A percentile compares a stretch with the other conserved stretches of the same genome.
These are phyloP conservation scores for Stereocaulon alpinum DNA, from an alignment of 495 filamentous ascomycete species.

Conservation along the genomic window DNA sequence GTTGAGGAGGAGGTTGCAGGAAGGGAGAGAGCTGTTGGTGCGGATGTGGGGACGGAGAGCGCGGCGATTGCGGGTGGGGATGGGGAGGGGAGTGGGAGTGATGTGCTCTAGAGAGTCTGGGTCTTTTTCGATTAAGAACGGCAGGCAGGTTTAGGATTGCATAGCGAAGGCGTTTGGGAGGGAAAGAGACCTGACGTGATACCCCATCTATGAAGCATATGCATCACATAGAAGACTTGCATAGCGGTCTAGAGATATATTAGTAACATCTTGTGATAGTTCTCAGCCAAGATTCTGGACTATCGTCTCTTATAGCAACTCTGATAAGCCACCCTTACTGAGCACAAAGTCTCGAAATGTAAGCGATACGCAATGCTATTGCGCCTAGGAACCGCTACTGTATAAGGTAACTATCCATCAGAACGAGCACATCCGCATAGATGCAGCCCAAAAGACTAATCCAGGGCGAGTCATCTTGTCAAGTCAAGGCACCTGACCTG, in stretches of 20 bases:
- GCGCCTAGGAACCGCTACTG: too few species aligned
- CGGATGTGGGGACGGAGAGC: conserved; percentile 24
- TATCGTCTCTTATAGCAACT: too few species aligned
- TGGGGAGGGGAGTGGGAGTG: conserved; percentile 9
- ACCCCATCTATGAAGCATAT: conserved; percentile 7
- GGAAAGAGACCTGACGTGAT: not conserved
- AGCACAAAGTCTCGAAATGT: too few species aligned
- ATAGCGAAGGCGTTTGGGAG: conserved; percentile 44
- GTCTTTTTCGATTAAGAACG: not conserved
- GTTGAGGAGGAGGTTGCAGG: conserved; percentile 62
- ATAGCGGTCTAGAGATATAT: not conserved
- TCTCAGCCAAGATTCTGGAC: not conserved
- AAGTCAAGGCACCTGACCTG: too few species aligned
- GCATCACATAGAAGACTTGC: not conserved
- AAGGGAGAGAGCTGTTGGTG: conserved; percentile 27
- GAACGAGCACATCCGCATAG: too few species aligned
- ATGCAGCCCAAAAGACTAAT: too few species aligned
- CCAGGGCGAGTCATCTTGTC: too few species aligned
- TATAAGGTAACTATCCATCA: too few species aligned
- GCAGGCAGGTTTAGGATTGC: conserved; percentile 17
- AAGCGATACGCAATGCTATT: too few species aligned
- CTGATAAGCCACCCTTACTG: too few species aligned
- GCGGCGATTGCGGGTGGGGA: conserved; percentile 23
- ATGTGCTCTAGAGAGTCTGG: conserved; percentile 11
- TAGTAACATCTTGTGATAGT: not conserved